Conservation (phyloP, 495 filamentous ascomycete genomes). For the Penicillium roqueforti region DNA sequence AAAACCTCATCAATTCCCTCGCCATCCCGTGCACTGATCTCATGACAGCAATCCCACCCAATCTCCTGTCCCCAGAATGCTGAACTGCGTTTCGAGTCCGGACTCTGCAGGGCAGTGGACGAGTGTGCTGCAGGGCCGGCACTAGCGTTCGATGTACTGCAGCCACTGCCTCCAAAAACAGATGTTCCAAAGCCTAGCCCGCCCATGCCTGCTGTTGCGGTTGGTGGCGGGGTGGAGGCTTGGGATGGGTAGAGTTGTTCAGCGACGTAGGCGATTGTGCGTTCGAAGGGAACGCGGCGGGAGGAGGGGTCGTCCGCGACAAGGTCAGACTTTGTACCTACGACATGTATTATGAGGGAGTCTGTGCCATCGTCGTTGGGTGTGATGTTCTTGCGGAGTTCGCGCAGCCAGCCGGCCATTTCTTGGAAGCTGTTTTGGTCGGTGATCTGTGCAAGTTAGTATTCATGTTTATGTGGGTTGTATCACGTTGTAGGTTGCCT, state of each 20-base stretch:
- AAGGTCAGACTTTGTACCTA: slow-evolving; percentile 91
- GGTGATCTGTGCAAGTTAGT: slow-evolving; percentile 52
- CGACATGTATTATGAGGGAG: slow-evolving; percentile 89
- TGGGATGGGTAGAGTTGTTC: slow-evolving; percentile 74
- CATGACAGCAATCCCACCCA: slow-evolving; percentile 94
- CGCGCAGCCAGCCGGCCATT: slow-evolving; percentile 88
- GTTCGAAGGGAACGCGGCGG: slow-evolving; percentile 85
- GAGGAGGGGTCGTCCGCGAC: slow-evolving; percentile 72
- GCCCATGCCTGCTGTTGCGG: slow-evolving; percentile 35
- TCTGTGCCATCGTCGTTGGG: slow-evolving; percentile 26
- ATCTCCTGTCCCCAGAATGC: slow-evolving; percentile 90
- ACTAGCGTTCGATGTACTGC: slow-evolving; percentile 22
- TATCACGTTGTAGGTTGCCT: background rate
- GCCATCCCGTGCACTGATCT: slow-evolving; percentile 90
- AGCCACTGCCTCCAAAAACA: slow-evolving; percentile 16
- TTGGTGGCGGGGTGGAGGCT: slow-evolving; percentile 61
- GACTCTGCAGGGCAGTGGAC: slow-evolving; percentile 43
- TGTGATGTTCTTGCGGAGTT: slow-evolving; percentile 65
- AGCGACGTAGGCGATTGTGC: slow-evolving; percentile 89
- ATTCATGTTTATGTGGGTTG: background rate
- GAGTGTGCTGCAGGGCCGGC: slow-evolving; percentile 33
- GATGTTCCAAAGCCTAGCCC: slow-evolving; percentile 14
- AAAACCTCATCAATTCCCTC: slow-evolving; percentile 98
- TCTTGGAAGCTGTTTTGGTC: slow-evolving; percentile 80
- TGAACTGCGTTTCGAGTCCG: slow-evolving; percentile 71